Conservation (phyloP, 2,329 filamentous ascomycete species). For the Alternaria solani region DNA sequence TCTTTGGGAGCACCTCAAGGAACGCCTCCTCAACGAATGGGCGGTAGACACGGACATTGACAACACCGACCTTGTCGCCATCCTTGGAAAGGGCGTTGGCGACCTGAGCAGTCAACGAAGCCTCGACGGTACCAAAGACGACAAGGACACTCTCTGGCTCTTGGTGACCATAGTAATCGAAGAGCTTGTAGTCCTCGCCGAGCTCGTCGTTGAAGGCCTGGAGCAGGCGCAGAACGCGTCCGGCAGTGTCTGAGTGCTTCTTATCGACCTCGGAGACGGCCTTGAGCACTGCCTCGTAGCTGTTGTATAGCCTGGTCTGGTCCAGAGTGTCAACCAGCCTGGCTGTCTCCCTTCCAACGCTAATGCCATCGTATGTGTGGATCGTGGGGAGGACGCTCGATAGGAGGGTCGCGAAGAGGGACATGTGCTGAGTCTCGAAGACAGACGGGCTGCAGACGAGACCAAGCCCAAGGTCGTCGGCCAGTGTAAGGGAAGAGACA, state of each 20-base stretch:
- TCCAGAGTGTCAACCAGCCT: conserved; percentile 83
- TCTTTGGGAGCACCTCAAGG: conserved; percentile 78
- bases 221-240: conserved; percentile 74
- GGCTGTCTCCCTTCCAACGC: conserved; percentile 81
- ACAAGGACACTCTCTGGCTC: conserved; percentile 84
- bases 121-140: conserved; percentile 90
- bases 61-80: conserved; percentile 81
- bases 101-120: conserved; percentile 84
- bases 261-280: conserved; percentile 69
- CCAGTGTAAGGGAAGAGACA: conserved; percentile 76
- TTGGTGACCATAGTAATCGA: conserved; percentile 90
- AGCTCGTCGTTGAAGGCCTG: conserved; percentile 86
- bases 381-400: conserved; percentile 81
- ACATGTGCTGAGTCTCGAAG: conserved; percentile 95
- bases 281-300: conserved; percentile 72
- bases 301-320: conserved; percentile 71
- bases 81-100: conserved; percentile 74
- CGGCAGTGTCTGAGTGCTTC: conserved; percentile 74
- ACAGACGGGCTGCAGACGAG: conserved; percentile 85
- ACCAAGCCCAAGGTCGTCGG: conserved; percentile 89
- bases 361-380: conserved; percentile 88
- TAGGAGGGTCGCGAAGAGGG: conserved; percentile 83
- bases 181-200: conserved; percentile 89
- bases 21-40: conserved; percentile 97
- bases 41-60: conserved; percentile 92